Conservation (phyloP, 352 stramenopile genomes). For the Pythium coloratum region DNA sequence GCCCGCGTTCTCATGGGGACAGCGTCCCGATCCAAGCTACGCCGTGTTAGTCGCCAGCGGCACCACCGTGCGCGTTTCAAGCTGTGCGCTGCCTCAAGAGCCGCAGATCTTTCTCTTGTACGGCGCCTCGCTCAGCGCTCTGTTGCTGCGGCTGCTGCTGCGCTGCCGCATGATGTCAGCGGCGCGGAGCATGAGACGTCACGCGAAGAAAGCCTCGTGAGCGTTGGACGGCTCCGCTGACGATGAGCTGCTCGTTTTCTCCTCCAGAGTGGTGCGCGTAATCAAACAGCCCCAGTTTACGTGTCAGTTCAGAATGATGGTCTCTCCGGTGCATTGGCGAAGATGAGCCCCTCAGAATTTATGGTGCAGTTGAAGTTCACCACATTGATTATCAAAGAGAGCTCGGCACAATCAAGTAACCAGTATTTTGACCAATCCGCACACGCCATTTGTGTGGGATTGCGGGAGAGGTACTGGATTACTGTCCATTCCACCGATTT, state of each 20-base stretch:
- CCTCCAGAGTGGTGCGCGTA: not conserved
- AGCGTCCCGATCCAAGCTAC: slow-evolving; percentile 80
- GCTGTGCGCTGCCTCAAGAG: slow-evolving; percentile 20
- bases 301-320: not conserved
- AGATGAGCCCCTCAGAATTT: not conserved
- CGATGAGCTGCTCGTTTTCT: not conserved
- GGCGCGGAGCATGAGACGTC: slow-evolving; percentile 8
- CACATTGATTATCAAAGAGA: not conserved
- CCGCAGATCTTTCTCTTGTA: slow-evolving; percentile 22
- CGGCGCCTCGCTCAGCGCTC: slow-evolving; percentile 7
- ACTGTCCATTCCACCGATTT: not conserved
- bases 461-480: not conserved
- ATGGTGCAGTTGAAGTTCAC: not conserved
- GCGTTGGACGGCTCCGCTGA: not conserved
- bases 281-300: not conserved
- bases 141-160: slow-evolving; percentile 15
- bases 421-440: not conserved
- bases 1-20: slow-evolving; percentile 76
- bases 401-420: not conserved
- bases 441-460: not conserved
- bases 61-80: not conserved
- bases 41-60: slow-evolving; percentile 38
- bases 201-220: slow-evolving; percentile 23
- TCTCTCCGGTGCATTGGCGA: not conserved
- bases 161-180: slow-evolving; percentile 19